phyloP scores from a whole-genome alignment of 805 yeast species.

The Metschnikowia amazonensis region DNA sequence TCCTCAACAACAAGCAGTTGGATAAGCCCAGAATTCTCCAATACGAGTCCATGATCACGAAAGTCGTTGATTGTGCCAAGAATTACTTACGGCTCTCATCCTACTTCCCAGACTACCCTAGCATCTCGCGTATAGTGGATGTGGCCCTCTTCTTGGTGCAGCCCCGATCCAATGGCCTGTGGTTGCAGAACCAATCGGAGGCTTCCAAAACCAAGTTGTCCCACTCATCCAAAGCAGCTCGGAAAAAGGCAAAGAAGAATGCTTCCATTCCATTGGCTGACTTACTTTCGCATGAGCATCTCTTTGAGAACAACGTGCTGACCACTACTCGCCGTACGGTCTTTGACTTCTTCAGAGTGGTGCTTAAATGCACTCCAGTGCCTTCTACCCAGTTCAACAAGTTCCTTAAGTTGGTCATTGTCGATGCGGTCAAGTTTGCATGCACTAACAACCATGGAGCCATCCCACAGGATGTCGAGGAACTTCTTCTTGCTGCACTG shows the following conservation, averaged over 20 bases:
- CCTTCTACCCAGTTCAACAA: conserved; percentile 62
- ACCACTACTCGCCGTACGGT: conserved; percentile 30
- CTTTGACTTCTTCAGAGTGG: conserved; percentile 44
- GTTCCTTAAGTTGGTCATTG: conserved; percentile 40
- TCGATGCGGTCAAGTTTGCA: conserved; percentile 33
- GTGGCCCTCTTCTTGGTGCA: conserved; percentile 44
- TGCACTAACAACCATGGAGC: conserved; percentile 20
- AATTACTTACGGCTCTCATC: conserved; percentile 32
- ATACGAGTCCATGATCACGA: conserved; percentile 41
- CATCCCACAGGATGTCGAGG: conserved; percentile 32
- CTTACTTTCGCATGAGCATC: conserved; percentile 59
- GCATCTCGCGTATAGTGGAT: conserved; percentile 55
- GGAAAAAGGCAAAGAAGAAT: conserved; percentile 40
- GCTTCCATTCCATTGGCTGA: conserved; percentile 58
- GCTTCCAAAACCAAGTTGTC: conserved; percentile 7
- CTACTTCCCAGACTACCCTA: conserved; percentile 46
- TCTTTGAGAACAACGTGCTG: conserved; percentile 46
- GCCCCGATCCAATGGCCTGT: conserved; percentile 25
- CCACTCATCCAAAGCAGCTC: conserved; percentile 17
- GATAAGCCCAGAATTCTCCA: conserved; percentile 29
- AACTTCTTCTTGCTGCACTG: conserved; percentile 50
- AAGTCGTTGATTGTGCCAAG: conserved; percentile 27
- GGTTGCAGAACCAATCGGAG: background rate
- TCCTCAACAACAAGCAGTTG: conserved; percentile 40
- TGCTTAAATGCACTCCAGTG: conserved; percentile 48